Base-by-base conservation (phyloP, 108 stramenopile genomes). In the Cyclotella choctawhatcheeana region DNA sequence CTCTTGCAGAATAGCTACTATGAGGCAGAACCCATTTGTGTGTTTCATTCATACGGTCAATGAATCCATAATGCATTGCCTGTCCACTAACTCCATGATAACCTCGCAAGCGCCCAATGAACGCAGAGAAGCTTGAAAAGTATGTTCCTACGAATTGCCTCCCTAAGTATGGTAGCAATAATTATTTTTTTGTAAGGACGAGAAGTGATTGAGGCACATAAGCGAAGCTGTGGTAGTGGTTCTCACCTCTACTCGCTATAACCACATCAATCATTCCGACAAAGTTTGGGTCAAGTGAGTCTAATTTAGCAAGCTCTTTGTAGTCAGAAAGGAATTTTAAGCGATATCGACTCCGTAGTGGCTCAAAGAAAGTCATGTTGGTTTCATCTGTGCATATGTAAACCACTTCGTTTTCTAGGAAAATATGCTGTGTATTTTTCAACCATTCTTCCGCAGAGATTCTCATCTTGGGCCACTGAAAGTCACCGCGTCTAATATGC, bases 231-330 rank as follows among this genome's bases (percentile, higher is more conserved):
- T n/a, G n/a, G n/a, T n/a, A n/a, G n/a, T n/a, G n/a, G n/a, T n/a
- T n/a, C n/a, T n/a, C n/a, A 12, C 89, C 96, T 66, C 94, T 80
- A 75, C 90, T 88, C 7, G 95, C 90, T 16, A 98, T 82, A 72
- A 97, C 87, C 3, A 89, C 87, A 64, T 98, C 97, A 54, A 98
- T 90, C 96, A 98, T 98, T 29, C 96, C 55, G 24, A 88, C 79
- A 64, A 83, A 93, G 66, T 96, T 96, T 6, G 91, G 86, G 73
- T 98, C 92, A 43, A 97, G 59, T 27, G 76, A 81, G 10, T 69
- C 73, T 58, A 96, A 64, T 5, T 61, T 72, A 7, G 86, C 91
- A 25, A 76, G 61, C 16, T 88, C 85, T 33, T 63, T 69, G 66
- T 87, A 95, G 52, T 94, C 93, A 77, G 91, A 82, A 58, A 95